Evolutionary conservation across 2,329 filamentous ascomycete species (phyloP), one percentile per base, ranked within the genome.

Genomic region (Fonsecaea erecta): DNA sequence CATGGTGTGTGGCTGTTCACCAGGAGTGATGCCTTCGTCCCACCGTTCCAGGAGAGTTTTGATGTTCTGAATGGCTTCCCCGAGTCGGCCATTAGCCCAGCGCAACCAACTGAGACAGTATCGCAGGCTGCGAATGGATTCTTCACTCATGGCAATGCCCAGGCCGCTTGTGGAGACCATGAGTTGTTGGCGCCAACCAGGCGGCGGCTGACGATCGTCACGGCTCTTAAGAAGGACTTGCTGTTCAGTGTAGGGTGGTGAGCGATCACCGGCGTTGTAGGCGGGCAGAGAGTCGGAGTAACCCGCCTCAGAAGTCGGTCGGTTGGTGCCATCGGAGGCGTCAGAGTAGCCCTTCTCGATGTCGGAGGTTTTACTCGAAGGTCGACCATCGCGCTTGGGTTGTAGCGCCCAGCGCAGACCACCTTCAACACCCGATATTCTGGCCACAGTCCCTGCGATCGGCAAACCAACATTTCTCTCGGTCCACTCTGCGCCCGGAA

Each of bases 131-230:
- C 88, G 86, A 8, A 97, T 80, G 24, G 92, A 96, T 73, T 95
- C 90, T 18, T 96, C 90, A 73, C 90, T 96, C 85, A 99, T 92
- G 0, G 95, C 93, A 16, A 96, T 89, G 68, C 93, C 93, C 0
- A 98, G 84, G 0, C 93, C 94, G 0, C 93, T 96, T 0, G 94
- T 97, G 4, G 92, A 93, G 75, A 96, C 91, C 70, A 97, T 90
- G 18, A 97, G 82, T 14, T 93, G 88, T 11, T 90, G 91, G 67
- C 91, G 91, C 92, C 93, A 96, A 46, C 82, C 84, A 11, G 75
- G 68, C 28, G 77, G 75, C 52, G 76, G 69, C 60, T 74, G 72
- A 30, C 72, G 71, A 3, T 73, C 68, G 28, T 73, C 68, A 26
- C 71, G 73, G 52, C 74, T 57, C 65, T 68, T 54, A 9, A 68